Conservation (phyloP, 2,329 filamentous ascomycete genomes). For the Aspergillus calidoustus region DNA sequence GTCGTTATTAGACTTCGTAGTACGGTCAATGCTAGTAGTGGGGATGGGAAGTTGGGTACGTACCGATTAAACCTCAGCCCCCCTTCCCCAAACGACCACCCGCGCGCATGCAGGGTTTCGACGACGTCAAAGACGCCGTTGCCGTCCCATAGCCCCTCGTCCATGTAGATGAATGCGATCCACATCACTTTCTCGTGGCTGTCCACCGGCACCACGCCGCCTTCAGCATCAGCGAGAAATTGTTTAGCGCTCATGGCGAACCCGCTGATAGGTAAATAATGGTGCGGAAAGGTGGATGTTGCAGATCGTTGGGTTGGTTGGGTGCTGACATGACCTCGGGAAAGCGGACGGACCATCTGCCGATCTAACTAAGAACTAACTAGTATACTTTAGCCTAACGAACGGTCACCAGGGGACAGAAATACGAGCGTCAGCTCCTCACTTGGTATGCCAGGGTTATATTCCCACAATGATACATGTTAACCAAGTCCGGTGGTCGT, state of each 20-base stretch:
- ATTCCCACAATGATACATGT: too few species aligned
- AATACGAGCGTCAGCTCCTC: too few species aligned
- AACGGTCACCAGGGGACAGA: too few species aligned
- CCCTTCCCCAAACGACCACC: conserved; percentile 27
- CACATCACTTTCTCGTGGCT: conserved; percentile 26
- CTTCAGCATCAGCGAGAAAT: conserved; percentile 23
- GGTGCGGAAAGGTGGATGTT: not conserved
- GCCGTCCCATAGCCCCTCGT: conserved; percentile 23
- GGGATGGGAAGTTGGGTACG: conserved; percentile 8
- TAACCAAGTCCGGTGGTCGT: too few species aligned
- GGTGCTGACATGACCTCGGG: too few species aligned
- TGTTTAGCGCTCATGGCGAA: conserved; percentile 23
- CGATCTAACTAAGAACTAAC: too few species aligned
- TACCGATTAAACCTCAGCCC: conserved; percentile 29
- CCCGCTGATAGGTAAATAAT: not conserved
- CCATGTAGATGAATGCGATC: conserved; percentile 28
- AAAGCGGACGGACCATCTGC: too few species aligned
- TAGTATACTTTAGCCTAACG: too few species aligned
- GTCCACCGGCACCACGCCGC: conserved; percentile 21
- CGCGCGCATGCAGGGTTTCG: conserved; percentile 27
- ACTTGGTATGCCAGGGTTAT: too few species aligned
- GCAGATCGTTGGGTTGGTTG: too few species aligned
- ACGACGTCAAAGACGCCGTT: conserved; percentile 25
- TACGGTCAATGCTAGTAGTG: not conserved
- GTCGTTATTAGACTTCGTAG: conserved; percentile 8